Conservation (phyloP, 208 protist genomes). For the Trypanosoma cruzi region DNA sequence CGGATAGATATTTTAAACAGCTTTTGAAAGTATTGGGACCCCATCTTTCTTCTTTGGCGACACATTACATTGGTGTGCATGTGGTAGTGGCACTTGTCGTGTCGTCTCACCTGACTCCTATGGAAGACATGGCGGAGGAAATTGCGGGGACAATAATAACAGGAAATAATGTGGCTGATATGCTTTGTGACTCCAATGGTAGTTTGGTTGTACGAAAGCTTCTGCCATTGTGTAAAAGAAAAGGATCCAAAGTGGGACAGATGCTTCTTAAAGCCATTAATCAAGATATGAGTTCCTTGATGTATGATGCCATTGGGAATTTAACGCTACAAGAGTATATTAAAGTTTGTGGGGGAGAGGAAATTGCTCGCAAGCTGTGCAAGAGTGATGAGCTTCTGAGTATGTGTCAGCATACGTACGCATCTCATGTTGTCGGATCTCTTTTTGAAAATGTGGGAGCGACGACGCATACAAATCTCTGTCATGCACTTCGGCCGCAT, state of each 20-base stretch:
- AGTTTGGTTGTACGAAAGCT: slow-evolving; percentile 80
- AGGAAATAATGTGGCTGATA: slow-evolving; percentile 46
- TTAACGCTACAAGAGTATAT: slow-evolving; percentile 81
- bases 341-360: slow-evolving; percentile 51
- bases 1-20: slow-evolving; percentile 27
- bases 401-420: slow-evolving; percentile 67
- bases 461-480: slow-evolving; percentile 65
- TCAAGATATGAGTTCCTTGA: slow-evolving; percentile 48
- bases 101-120: slow-evolving; percentile 39
- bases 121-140: slow-evolving; percentile 44
- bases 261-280: slow-evolving; percentile 62
- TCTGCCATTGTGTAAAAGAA: slow-evolving; percentile 62
- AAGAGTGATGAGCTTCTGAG: slow-evolving; percentile 57
- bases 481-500: slow-evolving; percentile 63
- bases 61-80: slow-evolving; percentile 73
- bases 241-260: slow-evolving; percentile 60
- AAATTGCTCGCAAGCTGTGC: slow-evolving; percentile 60
- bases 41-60: slow-evolving; percentile 42
- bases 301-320: slow-evolving; percentile 81
- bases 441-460: slow-evolving; percentile 77
- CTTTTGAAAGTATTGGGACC: slow-evolving; percentile 49
- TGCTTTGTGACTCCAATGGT: slow-evolving; percentile 59
- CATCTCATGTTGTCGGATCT: slow-evolving; percentile 78
- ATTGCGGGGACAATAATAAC: slow-evolving; percentile 55
- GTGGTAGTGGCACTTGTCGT: slow-evolving; percentile 62